Evolutionary conservation across 257 asterid species (phyloP), one percentile per base, ranked within the genome.

Genomic region (Primulina tabacum): DNA sequence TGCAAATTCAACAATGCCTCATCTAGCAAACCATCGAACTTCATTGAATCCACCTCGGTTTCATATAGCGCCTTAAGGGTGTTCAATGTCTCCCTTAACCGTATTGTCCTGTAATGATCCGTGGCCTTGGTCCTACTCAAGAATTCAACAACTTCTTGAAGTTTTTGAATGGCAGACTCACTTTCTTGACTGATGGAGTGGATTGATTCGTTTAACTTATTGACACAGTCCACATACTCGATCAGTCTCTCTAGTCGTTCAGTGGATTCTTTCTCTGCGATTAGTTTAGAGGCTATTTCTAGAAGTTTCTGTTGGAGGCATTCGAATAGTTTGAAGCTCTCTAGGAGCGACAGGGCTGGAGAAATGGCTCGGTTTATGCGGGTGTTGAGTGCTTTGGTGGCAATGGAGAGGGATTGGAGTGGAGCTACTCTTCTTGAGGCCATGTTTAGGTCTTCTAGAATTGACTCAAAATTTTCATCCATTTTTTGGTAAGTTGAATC

Each of bases 101-200:
- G 81, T 38, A 70, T 74, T 29, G 87, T 85, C 77, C 95, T 75
- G 76, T 79, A 84, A 26, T 71, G 84, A 77, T 90, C 96, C 2
- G 92, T 77, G 12, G 97, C 96, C 68, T 88, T 90, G 3, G 97
- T 90, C 85, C 97, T 80, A 64, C 97, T 90, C 83, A 90, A 55
- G 73, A 85, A 90, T 87, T 90, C 96, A 66, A 90, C 97, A 67
- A 85, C 96, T 72, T 90, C 95, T 29, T 87, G 97, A 57, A 90
- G 79, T 82, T 87, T 90, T 80, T 84, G 96, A 60, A 89, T 84
- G 1, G 89, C 88, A 2, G 95, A 86, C 53, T 84, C 95, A 32
- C 89, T 81, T 43, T 87, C 96, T 21, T 52, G 70, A 70, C 88
- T n/a, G n/a, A 89, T 84, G 6, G 74, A 71, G n/a, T 2, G 35